phyloP scores from a whole-genome alignment of 371 early-diverging fungal genomes.

The Actinomortierella ambigua region DNA sequence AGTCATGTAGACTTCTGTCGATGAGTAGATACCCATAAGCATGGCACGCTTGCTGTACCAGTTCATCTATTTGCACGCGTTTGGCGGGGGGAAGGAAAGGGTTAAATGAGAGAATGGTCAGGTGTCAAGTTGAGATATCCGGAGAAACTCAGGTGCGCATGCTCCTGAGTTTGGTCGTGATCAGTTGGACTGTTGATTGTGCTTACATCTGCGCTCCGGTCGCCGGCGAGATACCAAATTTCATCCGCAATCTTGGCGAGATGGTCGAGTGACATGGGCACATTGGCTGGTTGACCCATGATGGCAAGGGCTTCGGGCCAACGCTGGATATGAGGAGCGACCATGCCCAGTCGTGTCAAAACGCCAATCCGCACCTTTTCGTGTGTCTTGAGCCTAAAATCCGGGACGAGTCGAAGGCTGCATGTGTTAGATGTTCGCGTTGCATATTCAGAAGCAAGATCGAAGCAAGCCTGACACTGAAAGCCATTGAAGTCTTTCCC shows the following conservation, averaged over 20 bases:
- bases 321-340: conserved; percentile 69
- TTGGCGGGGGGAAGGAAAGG: too few relatives aligned
- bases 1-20: conserved; percentile 91
- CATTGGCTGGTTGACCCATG: conserved; percentile 81
- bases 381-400: conserved; percentile 47
- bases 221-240: conserved; percentile 90
- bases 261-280: conserved; percentile 69
- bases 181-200: background rate
- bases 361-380: conserved; percentile 72
- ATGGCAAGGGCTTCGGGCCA: conserved; percentile 92
- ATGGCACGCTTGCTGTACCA: conserved; percentile 88
- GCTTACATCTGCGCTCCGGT: conserved; percentile 78
- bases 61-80: conserved; percentile 62
- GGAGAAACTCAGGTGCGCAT: background rate
- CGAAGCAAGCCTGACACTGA: background rate
- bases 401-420: background rate
- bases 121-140: background rate
- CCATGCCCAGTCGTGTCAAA: conserved; percentile 70
- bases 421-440: conserved; percentile 29
- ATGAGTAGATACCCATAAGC: conserved; percentile 80
- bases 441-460: background rate
- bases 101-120: background rate
- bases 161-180: background rate
- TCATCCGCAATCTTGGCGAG: conserved; percentile 80
- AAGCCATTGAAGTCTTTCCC: too few relatives aligned